Conservation (phyloP, 2,329 filamentous ascomycete genomes). For the Trichoderma sp. region DNA sequence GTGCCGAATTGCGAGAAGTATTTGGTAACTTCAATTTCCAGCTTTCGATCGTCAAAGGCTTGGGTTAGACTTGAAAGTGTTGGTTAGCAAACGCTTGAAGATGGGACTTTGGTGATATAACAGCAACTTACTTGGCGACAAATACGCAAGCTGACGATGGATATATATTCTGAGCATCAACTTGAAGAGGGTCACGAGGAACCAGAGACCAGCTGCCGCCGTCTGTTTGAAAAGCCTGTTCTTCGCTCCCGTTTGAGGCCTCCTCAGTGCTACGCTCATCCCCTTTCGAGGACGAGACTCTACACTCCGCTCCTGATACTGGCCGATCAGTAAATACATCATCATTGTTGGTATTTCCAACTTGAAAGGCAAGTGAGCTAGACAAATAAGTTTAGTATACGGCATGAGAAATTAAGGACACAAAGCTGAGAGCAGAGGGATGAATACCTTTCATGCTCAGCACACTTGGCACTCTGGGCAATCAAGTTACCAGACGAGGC, state of each 20-base stretch:
- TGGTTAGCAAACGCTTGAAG: slow-evolving; percentile 11
- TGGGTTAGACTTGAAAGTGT: slow-evolving; percentile 47
- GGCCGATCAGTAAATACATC: slow-evolving; percentile 15
- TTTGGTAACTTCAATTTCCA: slow-evolving; percentile 51
- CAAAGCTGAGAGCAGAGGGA: not conserved
- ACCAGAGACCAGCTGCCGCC: not conserved
- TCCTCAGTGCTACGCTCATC: no score
- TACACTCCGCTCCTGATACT: not conserved
- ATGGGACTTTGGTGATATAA: no score
- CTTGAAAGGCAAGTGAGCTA: slow-evolving; percentile 18
- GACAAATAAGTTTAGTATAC: not conserved
- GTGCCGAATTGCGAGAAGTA: slow-evolving; percentile 54
- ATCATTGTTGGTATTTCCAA: slow-evolving; percentile 3
- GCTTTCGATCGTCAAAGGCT: slow-evolving; percentile 45
- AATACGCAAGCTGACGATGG: slow-evolving; percentile 59
- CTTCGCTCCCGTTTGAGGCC: not conserved
- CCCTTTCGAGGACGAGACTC: no score
- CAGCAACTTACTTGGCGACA: slow-evolving; percentile 62
- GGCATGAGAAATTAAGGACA: not conserved
- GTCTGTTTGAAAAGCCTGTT: not conserved
- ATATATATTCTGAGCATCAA: slow-evolving; percentile 52
- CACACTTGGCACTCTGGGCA: not conserved
- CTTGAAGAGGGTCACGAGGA: slow-evolving; percentile 17
- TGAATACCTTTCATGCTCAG: not conserved
- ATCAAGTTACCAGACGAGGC: not conserved